Evolutionary conservation across 2,329 filamentous ascomycete genomes (phyloP), one percentile per base, ranked within the genome.

Genomic region (Colletotrichum tabaci): DNA sequence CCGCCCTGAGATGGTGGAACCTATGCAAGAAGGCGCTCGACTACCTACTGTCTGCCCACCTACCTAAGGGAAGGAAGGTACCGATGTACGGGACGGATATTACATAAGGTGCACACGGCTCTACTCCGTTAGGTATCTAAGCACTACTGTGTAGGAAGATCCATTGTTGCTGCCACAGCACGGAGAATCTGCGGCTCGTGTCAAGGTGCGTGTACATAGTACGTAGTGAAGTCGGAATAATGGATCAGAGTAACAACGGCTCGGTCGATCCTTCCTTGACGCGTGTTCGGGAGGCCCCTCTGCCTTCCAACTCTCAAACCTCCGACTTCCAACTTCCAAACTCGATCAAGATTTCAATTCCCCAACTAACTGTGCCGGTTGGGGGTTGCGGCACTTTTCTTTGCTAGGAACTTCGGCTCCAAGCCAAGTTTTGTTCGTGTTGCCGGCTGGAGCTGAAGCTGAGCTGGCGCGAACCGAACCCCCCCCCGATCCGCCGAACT

Each of bases 191-290:
- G 40, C 55, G 55, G 55, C 35, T 40, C 38, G 38, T 13, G 53
- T 44, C 6, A 30, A 30, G 30, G 30, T 30, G 7, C 8, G 30
- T 30, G 30, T 26, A n/a, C n/a, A n/a, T n/a, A n/a, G 26, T 4
- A 26, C 3, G 26, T 26, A 26, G 26, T 9, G 44, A 49, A 44
- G 58, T 23, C 50, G 58, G 46, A 42, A 61, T 46, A 47, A 38
- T 61, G 58, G 44, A 50, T n/a, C 58, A 61, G 46, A 50, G 58
- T 61, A 47, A 50, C 46, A 61, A 61, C 46, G 58, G 44, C 35
- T 35, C 44, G 16, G 58, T 61, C 58, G 58, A 61, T 50, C 58
- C 58, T 61, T 61, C 46, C 58, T 61, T 46, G 38, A 50, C 44
- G 12, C 15, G 44, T n/a, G 12, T 21, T 47, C 30, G 26, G 38